Evolutionary conservation across 116 monocot genomes (phyloP).

Genomic region (Papilionanthe hybrid): DNA sequence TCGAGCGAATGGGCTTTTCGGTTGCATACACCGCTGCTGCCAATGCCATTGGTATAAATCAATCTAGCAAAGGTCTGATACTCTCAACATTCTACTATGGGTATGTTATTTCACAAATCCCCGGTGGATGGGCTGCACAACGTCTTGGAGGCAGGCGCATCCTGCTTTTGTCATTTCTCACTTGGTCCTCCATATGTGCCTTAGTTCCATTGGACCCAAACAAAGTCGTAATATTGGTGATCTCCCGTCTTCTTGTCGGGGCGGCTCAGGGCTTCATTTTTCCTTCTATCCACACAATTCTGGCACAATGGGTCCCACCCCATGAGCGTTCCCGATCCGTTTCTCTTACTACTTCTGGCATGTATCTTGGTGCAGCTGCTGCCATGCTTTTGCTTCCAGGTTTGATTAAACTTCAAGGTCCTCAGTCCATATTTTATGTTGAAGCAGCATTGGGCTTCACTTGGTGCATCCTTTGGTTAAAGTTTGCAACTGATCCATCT

Average conservation of each 20-base stretch:
- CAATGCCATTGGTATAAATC: conserved; percentile 12
- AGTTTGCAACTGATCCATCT: conserved; percentile 17
- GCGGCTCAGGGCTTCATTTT: conserved; percentile 26
- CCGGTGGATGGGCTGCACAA: conserved; percentile 28
- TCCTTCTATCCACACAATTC: conserved; percentile 24
- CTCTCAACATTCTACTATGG: conserved; percentile 30
- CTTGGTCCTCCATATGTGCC: conserved; percentile 23
- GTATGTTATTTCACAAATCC: conserved; percentile 27
- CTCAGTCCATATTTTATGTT: conserved; percentile 19
- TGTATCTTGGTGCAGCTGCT: conserved; percentile 27
- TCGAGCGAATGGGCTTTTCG: conserved; percentile 29
- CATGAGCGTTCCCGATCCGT: conserved; percentile 28
- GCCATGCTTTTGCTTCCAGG: conserved; percentile 28
- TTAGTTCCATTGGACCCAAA: conserved; percentile 18
- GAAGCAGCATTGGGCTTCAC: conserved; percentile 21
- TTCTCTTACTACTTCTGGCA: conserved; percentile 21
- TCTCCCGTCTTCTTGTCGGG: conserved; percentile 20
- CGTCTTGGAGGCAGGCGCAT: conserved; percentile 19
- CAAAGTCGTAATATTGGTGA: conserved; percentile 13
- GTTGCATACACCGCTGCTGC: conserved; percentile 25
- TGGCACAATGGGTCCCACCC: conserved; percentile 26
- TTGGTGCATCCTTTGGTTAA: conserved; percentile 21
- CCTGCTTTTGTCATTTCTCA: conserved; percentile 15
- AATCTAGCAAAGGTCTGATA: conserved; percentile 29
- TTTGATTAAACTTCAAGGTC: conserved; percentile 12